These are phyloP conservation scores for Cystobasidium onofrii DNA, from an alignment of 768 basidiomycete genomes.

Conservation along the genomic window DNA sequence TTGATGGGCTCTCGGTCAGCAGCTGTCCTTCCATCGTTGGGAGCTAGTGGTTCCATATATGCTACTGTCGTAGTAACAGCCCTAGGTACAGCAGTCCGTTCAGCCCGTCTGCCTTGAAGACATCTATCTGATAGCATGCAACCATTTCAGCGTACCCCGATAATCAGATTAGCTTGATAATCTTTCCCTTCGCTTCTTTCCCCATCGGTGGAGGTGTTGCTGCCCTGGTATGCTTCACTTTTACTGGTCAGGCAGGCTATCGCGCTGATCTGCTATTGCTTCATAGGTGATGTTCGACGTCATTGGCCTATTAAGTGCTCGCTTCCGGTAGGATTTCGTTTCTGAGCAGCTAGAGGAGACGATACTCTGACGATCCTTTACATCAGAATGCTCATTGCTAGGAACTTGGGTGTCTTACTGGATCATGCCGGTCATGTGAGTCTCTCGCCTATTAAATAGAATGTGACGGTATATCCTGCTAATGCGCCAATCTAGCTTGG, in stretches of 20 bases:
- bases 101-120: too few relatives aligned
- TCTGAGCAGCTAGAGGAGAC: too few relatives aligned
- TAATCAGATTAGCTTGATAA: slow-evolving; percentile 13
- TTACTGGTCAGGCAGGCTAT: too few relatives aligned
- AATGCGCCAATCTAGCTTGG: not conserved
- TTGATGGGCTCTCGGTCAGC: not conserved
- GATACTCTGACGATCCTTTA: not conserved
- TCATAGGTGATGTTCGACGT: slow-evolving; percentile 4
- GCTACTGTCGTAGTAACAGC: slow-evolving; percentile 27
- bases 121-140: not conserved
- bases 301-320: not conserved
- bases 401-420: slow-evolving; percentile 9
- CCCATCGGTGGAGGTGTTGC: slow-evolving; percentile 24
- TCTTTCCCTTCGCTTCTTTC: slow-evolving; percentile 23
- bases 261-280: not conserved
- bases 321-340: not conserved
- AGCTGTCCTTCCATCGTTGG: slow-evolving; percentile 19
- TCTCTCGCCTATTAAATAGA: too few relatives aligned
- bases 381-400: not conserved
- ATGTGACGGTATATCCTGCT: not conserved
- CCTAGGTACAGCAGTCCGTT: too few relatives aligned
- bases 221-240: not conserved
- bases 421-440: slow-evolving; percentile 28
- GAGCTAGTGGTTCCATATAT: slow-evolving; percentile 25
- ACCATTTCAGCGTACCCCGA: slow-evolving; percentile 15